Conservation (phyloP, 441 rosid genomes). For the Raphanus hybrid region DNA sequence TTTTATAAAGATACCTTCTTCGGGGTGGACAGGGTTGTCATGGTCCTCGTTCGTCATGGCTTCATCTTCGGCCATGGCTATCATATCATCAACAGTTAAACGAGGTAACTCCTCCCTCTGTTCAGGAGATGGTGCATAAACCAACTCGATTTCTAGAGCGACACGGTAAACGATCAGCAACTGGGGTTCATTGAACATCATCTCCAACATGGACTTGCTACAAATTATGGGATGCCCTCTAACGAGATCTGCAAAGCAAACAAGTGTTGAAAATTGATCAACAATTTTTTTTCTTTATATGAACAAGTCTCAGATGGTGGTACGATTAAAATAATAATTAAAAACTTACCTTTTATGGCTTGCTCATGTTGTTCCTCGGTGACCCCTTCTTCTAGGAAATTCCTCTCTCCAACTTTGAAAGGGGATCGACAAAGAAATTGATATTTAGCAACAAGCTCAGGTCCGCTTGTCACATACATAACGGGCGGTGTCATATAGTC, state of each 20-base stretch:
- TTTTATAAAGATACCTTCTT: not conserved
- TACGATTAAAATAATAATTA: no score
- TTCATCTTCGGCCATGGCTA: not conserved
- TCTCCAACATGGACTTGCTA: not conserved
- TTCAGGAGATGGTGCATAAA: not conserved
- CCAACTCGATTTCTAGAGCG: not conserved
- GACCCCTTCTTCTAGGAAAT: not conserved
- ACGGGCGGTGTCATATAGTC: not conserved
- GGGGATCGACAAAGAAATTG: not conserved
- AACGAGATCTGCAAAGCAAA: not conserved
- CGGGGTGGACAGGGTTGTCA: not conserved
- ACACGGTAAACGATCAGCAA: not conserved
- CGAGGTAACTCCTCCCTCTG: not conserved
- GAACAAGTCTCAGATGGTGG: no score
- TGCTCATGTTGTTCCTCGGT: not conserved
- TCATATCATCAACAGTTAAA: not conserved
- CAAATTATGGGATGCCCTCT: not conserved
- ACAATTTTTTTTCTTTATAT: not conserved
- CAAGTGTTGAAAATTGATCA: no score
- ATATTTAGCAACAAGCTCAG: not conserved
- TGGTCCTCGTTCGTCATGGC: not conserved
- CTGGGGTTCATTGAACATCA: not conserved
- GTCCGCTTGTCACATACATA: not conserved
- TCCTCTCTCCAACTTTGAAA: not conserved
- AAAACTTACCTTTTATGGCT: not conserved